Conservation (phyloP, 768 basidiomycete species). For the Daedalea quercina region DNA sequence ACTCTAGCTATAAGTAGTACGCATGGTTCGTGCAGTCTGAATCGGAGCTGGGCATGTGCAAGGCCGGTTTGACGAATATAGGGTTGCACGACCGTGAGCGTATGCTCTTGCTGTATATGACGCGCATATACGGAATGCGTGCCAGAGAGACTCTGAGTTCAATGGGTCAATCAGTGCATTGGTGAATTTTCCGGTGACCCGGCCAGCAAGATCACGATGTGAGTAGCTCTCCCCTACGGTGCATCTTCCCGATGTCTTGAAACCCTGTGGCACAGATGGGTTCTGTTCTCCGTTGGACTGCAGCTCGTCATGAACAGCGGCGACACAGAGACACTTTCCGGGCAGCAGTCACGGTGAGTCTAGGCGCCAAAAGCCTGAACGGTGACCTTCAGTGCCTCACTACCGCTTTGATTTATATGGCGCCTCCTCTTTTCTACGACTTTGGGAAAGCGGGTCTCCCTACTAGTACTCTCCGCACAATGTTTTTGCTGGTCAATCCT, state of each 20-base stretch:
- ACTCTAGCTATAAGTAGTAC: no score
- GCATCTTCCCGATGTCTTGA: conserved; percentile 27
- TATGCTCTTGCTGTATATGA: not conserved
- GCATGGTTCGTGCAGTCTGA: no score
- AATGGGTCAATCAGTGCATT: conserved; percentile 24
- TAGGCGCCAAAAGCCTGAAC: no score
- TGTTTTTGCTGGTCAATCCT: conserved; percentile 19
- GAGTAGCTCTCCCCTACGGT: not conserved
- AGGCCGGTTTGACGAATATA: conserved; percentile 34
- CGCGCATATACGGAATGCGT: not conserved
- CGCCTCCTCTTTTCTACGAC: not conserved
- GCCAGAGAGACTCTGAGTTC: conserved; percentile 31
- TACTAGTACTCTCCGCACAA: conserved; percentile 1
- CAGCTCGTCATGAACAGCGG: conserved; percentile 19
- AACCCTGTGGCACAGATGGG: conserved; percentile 14
- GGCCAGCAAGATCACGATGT: conserved; percentile 29
- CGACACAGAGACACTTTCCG: conserved; percentile 15
- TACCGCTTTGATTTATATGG: not conserved
- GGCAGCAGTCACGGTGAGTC: conserved; percentile 30
- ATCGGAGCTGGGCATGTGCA: no score
- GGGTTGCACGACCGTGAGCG: conserved; percentile 42
- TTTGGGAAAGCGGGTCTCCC: not conserved
- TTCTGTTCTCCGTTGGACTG: conserved; percentile 27
- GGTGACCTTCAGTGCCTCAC: not conserved
- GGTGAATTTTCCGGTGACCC: conserved; percentile 30